These are phyloP conservation scores for Coemansia sp. DNA, from an alignment of 192 early-diverging fungal species.

Conservation along the genomic window DNA sequence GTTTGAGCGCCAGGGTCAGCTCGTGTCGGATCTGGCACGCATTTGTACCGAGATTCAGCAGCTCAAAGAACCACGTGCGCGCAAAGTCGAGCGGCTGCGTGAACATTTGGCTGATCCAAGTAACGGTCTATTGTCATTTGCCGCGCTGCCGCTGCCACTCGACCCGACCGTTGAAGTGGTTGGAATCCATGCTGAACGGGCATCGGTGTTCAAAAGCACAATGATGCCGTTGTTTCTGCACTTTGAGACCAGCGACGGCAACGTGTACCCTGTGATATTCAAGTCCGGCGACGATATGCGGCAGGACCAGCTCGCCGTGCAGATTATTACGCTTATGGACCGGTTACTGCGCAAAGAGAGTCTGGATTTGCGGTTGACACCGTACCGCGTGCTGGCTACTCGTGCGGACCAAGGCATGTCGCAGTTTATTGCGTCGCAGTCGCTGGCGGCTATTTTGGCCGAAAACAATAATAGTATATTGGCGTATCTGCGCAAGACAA, in stretches of 20 bases:
- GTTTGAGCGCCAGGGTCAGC: conserved; percentile 77
- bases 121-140: conserved; percentile 75
- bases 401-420: conserved; percentile 93
- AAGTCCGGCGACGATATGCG: conserved; percentile 95
- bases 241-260: conserved; percentile 81
- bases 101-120: conserved; percentile 78
- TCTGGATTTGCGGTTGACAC: conserved; percentile 87
- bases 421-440: conserved; percentile 88
- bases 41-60: conserved; percentile 71
- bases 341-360: conserved; percentile 92
- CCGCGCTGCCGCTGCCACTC: conserved; percentile 82
- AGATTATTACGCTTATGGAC: conserved; percentile 98
- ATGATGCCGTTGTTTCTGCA: conserved; percentile 83
- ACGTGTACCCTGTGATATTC: conserved; percentile 93
- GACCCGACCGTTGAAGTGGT: conserved; percentile 87
- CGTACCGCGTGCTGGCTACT: conserved; percentile 95
- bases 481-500: conserved; percentile 72
- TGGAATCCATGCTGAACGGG: conserved; percentile 78
- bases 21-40: conserved; percentile 70
- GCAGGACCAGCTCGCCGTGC: conserved; percentile 98
- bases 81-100: conserved; percentile 87
- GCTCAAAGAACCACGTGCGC: conserved; percentile 79
- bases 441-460: conserved; percentile 83
- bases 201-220: conserved; percentile 87
- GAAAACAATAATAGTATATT: conserved; percentile 84